A percentile compares a stretch with the other conserved stretches of the same genome.
Evolutionary conservation across 208 protist species (phyloP).

Genomic region (Trypanosoma congolense): DNA sequence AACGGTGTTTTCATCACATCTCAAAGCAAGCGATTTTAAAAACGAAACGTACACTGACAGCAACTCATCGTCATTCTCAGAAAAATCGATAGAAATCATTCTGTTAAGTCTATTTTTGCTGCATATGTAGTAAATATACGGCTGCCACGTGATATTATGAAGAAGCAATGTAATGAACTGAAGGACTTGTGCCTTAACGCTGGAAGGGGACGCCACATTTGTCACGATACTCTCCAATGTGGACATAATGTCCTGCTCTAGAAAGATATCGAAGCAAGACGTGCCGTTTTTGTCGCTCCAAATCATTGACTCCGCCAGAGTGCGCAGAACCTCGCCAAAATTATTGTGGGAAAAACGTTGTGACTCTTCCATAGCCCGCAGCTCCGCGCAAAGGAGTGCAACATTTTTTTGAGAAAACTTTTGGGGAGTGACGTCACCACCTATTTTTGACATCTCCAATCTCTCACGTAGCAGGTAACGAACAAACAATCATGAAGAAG

Average conservation of each 20-base stretch:
- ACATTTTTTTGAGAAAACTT: slow-evolving; percentile 62
- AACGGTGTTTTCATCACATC: slow-evolving; percentile 68
- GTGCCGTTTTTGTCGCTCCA: slow-evolving; percentile 77
- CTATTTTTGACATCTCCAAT: no score
- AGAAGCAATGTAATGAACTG: slow-evolving; percentile 74
- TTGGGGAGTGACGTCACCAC: slow-evolving; percentile 4
- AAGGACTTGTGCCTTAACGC: slow-evolving; percentile 60
- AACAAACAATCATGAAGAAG: not conserved
- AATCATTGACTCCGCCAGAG: slow-evolving; percentile 72
- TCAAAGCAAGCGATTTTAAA: slow-evolving; percentile 74
- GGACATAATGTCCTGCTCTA: slow-evolving; percentile 65
- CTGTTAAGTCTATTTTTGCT: slow-evolving; percentile 87
- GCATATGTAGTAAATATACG: slow-evolving; percentile 73
- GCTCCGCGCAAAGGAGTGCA: slow-evolving; percentile 41
- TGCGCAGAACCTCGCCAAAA: slow-evolving; percentile 38
- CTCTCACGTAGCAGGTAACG: slow-evolving; percentile 6
- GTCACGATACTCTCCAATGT: slow-evolving; percentile 66
- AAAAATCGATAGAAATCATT: slow-evolving; percentile 71
- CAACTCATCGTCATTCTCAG: slow-evolving; percentile 71
- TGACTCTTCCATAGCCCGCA: slow-evolving; percentile 30
- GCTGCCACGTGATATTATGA: slow-evolving; percentile 60
- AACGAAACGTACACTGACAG: slow-evolving; percentile 80
- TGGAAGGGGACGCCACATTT: slow-evolving; percentile 39
- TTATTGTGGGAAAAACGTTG: slow-evolving; percentile 10
- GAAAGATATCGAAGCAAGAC: slow-evolving; percentile 53